Evolutionary conservation across 1,284 basidiomycete genomes (phyloP).

Genomic region (Earliella scabrosa): DNA sequence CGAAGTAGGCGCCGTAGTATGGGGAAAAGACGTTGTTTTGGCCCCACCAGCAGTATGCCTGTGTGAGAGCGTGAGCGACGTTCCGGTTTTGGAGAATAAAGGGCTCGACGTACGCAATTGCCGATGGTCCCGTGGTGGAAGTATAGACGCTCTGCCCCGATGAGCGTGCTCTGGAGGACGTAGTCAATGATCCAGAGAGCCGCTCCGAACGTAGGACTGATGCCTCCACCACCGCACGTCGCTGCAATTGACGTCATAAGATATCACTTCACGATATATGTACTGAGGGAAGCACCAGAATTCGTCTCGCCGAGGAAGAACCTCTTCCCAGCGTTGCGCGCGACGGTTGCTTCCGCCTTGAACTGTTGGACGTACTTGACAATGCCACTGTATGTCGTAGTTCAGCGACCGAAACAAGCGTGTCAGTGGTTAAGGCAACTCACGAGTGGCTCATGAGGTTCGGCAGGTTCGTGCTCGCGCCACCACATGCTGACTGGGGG

Average conservation of each 20-base stretch:
- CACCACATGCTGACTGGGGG: constrained; percentile 49
- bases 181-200: constrained; percentile 52
- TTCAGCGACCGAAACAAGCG: background rate
- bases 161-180: constrained; percentile 45
- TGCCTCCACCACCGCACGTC: constrained; percentile 49
- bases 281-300: constrained; percentile 36
- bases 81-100: background rate
- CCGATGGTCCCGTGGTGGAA: constrained; percentile 52
- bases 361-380: constrained; percentile 43
- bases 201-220: constrained; percentile 48
- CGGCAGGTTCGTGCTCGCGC: constrained; percentile 43
- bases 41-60: constrained; percentile 49
- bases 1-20: constrained; percentile 46
- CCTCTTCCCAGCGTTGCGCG: constrained; percentile 39
- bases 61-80: background rate
- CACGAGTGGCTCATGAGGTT: constrained; percentile 47
- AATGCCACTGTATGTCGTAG: constrained; percentile 34
- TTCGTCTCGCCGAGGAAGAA: constrained; percentile 52
- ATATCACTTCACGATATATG: background rate
- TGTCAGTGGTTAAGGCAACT: constrained; percentile 12
- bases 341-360: constrained; percentile 41
- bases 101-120: constrained; percentile 38
- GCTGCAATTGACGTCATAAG: constrained; percentile 27
- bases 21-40: constrained; percentile 39
- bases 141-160: constrained; percentile 45